Evolutionary conservation across 768 basidiomycete genomes (phyloP).

Genomic region (Gloeostereum incarnatum): DNA sequence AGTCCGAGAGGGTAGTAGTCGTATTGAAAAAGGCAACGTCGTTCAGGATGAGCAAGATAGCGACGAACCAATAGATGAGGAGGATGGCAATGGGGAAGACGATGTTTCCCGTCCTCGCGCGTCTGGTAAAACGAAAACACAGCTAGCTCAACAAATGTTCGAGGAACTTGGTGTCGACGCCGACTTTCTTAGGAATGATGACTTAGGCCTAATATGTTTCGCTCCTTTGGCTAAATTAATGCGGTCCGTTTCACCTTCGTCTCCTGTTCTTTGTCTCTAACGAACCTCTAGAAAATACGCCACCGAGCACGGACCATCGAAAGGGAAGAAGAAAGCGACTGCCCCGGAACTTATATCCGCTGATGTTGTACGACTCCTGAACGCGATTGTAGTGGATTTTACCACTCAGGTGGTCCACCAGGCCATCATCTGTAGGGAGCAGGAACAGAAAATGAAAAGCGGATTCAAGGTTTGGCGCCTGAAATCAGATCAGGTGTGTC

Average conservation of each 20-base stretch:
- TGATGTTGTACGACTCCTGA: constrained; percentile 35
- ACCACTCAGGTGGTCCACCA: constrained; percentile 39
- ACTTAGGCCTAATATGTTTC: constrained; percentile 41
- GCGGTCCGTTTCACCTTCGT: constrained; percentile 29
- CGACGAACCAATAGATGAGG: constrained; percentile 1
- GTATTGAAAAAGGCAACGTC: constrained; percentile 1
- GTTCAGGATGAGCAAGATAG: neutral
- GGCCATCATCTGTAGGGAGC: constrained; percentile 45
- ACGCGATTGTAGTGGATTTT: constrained; percentile 38
- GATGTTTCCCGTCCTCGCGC: constrained; percentile 4
- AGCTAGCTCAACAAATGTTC: constrained; percentile 34
- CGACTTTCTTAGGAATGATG: constrained; percentile 27
- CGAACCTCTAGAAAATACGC: no score
- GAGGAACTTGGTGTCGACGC: constrained; percentile 34
- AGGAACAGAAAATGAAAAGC: constrained; percentile 47
- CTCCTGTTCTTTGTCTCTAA: no score
- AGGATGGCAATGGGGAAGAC: constrained; percentile 6
- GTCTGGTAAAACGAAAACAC: constrained; percentile 33
- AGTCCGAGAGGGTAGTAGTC: neutral
- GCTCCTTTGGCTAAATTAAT: constrained; percentile 26
- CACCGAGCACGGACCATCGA: no score
- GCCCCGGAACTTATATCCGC: constrained; percentile 35
- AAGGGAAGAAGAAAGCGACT: no score
- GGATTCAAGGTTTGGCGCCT: constrained; percentile 52
- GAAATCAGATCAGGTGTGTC: constrained; percentile 14